phyloP scores from a whole-genome alignment of 768 basidiomycete genomes.

The Mycena olivaceomarginata region DNA sequence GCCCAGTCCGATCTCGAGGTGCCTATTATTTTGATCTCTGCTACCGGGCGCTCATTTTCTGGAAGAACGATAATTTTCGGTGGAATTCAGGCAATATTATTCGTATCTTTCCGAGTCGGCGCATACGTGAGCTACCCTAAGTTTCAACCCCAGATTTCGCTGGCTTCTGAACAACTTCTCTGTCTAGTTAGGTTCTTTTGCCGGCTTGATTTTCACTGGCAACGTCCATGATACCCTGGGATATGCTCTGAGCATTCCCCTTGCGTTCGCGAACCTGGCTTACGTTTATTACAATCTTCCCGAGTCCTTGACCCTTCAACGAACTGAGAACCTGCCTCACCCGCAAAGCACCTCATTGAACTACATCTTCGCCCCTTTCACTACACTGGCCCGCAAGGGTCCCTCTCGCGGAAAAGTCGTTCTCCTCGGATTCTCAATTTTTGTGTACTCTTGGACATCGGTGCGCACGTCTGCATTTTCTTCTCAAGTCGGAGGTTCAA shows the following conservation, averaged over 20 bases:
- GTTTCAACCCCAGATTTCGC: background rate
- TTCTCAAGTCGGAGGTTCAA: background rate
- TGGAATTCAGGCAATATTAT: slow-evolving; percentile 4
- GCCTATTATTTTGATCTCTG: background rate
- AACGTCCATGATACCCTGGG: background rate
- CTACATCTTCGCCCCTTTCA: slow-evolving; percentile 20
- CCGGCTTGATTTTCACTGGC: background rate
- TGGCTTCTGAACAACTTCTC: background rate
- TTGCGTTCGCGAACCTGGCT: too few relatives aligned
- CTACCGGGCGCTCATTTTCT: background rate
- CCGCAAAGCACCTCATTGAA: background rate
- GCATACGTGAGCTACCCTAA: background rate
- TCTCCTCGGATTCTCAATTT: slow-evolving; percentile 18
- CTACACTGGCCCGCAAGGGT: background rate
- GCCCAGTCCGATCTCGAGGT: slow-evolving; percentile 20
- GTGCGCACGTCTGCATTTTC: background rate
- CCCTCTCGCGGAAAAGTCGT: background rate
- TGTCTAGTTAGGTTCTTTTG: slow-evolving; percentile 4
- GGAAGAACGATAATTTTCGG: slow-evolving; percentile 22
- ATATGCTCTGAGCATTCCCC: slow-evolving; percentile 5
- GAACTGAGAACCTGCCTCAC: background rate
- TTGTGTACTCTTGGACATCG: slow-evolving; percentile 28
- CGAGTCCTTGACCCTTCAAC: slow-evolving; percentile 13
- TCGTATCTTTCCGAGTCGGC: slow-evolving; percentile 23
- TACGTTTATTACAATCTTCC: slow-evolving; percentile 28